Conservation (phyloP, 176 grass and related monocot genomes). For the Panicum miliaceum region DNA sequence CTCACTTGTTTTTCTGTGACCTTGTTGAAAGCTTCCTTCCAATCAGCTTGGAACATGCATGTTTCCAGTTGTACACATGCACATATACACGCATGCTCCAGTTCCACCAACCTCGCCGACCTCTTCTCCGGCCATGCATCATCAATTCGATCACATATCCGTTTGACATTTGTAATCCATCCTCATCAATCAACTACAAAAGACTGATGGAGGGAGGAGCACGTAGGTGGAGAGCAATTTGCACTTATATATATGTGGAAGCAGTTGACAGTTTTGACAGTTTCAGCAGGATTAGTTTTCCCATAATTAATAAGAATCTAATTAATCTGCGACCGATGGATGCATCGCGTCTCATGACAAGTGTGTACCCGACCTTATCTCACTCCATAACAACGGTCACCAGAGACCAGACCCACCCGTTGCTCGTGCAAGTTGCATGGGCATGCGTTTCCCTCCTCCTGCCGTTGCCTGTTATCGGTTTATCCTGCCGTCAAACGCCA, state of each 20-base stretch:
- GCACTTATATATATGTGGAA: too few relatives aligned
- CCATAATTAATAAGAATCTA: background rate
- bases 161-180: background rate
- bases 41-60: background rate
- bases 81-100: background rate
- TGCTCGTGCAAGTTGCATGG: background rate
- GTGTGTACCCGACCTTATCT: background rate
- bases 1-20: background rate
- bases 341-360: background rate
- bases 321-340: background rate
- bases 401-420: background rate
- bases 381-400: background rate
- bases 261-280: background rate
- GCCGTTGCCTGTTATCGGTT: too few relatives aligned
- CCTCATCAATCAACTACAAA: background rate
- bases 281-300: background rate
- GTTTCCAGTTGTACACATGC: background rate
- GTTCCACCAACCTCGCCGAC: background rate
- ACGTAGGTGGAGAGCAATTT: too few relatives aligned
- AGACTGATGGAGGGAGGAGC: background rate
- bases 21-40: constrained; percentile 1
- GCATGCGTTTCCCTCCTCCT: too few relatives aligned
- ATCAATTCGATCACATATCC: background rate
- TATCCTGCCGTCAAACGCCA: too few relatives aligned
- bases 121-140: background rate